A percentile compares a stretch with the other conserved stretches of the same genome.
Conservation (phyloP, 805 yeast species). For the Myxozyma nipponensis region DNA sequence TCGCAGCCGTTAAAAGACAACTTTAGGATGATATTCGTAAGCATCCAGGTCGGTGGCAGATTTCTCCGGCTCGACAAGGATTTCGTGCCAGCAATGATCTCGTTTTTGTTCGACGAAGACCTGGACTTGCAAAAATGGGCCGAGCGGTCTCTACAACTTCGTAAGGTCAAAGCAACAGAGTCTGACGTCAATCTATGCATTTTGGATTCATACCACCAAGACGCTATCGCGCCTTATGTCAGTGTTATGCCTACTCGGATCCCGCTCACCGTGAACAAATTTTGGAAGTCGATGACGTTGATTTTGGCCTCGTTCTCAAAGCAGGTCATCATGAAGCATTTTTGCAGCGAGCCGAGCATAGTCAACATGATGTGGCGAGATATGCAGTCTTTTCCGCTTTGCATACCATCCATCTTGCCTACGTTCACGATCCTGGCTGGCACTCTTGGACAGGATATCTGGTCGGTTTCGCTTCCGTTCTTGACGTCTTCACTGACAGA, state of each 20-base stretch:
- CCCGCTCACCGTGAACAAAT: slow-evolving; percentile 2
- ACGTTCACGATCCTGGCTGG: slow-evolving; percentile 47
- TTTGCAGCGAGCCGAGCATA: slow-evolving; percentile 28
- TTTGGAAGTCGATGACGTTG: slow-evolving; percentile 20
- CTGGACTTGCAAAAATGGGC: slow-evolving; percentile 27
- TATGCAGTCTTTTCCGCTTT: slow-evolving; percentile 36
- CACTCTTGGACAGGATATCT: slow-evolving; percentile 46
- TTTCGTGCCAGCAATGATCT: slow-evolving; percentile 30
- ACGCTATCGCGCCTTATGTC: slow-evolving; percentile 7
- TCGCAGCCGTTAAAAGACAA: slow-evolving; percentile 9
- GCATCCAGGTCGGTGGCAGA: slow-evolving; percentile 29
- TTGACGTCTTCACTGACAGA: slow-evolving; percentile 57
- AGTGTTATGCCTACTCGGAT: not conserved
- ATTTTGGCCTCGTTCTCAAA: slow-evolving; percentile 8
- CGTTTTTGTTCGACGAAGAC: slow-evolving; percentile 23
- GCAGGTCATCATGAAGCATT: slow-evolving; percentile 12
- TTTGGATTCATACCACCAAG: slow-evolving; percentile 12
- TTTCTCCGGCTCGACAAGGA: slow-evolving; percentile 28
- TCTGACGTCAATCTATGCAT: slow-evolving; percentile 23
- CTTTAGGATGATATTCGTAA: slow-evolving; percentile 24
- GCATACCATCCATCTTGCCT: slow-evolving; percentile 53
- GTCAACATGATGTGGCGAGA: slow-evolving; percentile 35
- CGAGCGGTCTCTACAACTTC: slow-evolving; percentile 18
- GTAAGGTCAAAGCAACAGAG: slow-evolving; percentile 7
- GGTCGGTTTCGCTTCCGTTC: slow-evolving; percentile 54